These are phyloP conservation scores for Starmerella lactis-condensi DNA, from an alignment of 805 yeast genomes.

Conservation along the genomic window DNA sequence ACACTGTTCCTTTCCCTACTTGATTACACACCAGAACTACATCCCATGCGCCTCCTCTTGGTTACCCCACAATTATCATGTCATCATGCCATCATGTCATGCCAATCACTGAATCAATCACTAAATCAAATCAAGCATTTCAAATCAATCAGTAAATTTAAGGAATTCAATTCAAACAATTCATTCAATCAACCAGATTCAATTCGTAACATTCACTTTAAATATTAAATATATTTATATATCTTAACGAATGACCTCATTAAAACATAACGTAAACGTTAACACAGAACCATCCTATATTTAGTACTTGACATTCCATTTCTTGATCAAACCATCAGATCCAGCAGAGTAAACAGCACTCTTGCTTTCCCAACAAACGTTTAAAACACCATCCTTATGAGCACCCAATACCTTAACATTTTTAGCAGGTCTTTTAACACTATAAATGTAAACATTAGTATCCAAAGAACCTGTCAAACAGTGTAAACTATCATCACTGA, in stretches of 20 bases:
- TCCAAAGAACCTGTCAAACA: slow-evolving; percentile 72
- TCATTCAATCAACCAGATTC: background rate
- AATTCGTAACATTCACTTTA: background rate
- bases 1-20: no score
- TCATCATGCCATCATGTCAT: no score
- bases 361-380: slow-evolving; percentile 45
- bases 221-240: slow-evolving; percentile 3
- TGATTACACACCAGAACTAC: no score
- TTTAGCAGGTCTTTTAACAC: slow-evolving; percentile 59
- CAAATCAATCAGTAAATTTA: no score
- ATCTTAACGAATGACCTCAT: background rate
- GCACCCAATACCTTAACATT: slow-evolving; percentile 58
- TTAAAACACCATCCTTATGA: slow-evolving; percentile 73
- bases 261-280: no score
- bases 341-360: slow-evolving; percentile 50
- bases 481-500: slow-evolving; percentile 59
- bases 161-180: no score
- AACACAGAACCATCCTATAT: no score
- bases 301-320: slow-evolving; percentile 34
- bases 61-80: no score
- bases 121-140: no score
- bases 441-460: slow-evolving; percentile 60
- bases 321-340: slow-evolving; percentile 58
- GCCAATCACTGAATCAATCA: no score
- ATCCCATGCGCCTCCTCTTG: no score